Evolutionary conservation across 169 alveolate species (phyloP), one percentile per base, ranked within the genome.

Genomic region (Cardiosporidium cionae): DNA sequence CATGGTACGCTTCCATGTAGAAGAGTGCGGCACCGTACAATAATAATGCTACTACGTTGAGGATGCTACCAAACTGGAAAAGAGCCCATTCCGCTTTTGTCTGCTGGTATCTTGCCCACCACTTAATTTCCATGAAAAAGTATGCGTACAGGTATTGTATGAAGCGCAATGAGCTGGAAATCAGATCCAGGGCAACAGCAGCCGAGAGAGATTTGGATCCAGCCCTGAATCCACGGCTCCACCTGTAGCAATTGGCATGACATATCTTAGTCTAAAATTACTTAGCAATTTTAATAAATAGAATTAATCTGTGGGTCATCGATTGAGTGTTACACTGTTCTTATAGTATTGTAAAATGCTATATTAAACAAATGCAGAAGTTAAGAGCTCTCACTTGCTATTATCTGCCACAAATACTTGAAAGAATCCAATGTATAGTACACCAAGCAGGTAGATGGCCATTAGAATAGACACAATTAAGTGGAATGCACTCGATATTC

Each of bases 51-150:
- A 89, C 81, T 66, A 90, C 86, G 82, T 89, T 86, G 35, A 89
- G 79, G 64, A 89, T 77, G 67, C 90, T 88, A 25, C 93, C 92
- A 70, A 87, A 86, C 66, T 88, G 89, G 79, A 88, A 83, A 68
- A 89, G 70, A 31, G 82, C 76, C 94, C 94, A 89, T 68, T 89
- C 94, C 23, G 94, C 84, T 85, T 87, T 88, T 22, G 94, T 86
- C 68, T 87, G 92, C 77, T 88, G 90, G 70, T 84, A 89, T 67
- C 85, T 77, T 31, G 94, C 84, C 94, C 94, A 89, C 94, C 94
- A 89, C 70, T 83, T 81, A 83, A 86, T 85, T 78, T 86, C 81
- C 91, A 89, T 81, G 84, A 81, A 89, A 74, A 84, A 80, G 67
- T 86, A 88, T 3, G 92, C 89, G 84, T 89, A 89, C 28, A 89